Percentiles rank a stretch among this genome's conserved stretches.
These are phyloP conservation scores for Globisporangium nagaii DNA, from an alignment of 352 stramenopile species.

Conservation along the genomic window DNA sequence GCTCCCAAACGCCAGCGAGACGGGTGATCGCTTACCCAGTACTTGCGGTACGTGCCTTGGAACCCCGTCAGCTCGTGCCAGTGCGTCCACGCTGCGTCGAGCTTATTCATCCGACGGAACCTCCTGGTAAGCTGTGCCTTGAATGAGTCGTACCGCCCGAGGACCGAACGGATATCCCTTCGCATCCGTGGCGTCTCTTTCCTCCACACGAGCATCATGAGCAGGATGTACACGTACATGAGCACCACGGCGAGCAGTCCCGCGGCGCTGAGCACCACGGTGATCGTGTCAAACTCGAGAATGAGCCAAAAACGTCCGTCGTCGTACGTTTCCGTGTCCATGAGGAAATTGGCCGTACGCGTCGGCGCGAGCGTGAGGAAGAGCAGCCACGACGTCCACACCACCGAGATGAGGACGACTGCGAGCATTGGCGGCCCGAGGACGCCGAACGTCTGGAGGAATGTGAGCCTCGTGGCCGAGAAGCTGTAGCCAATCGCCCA, in stretches of 20 bases:
- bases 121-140: background rate
- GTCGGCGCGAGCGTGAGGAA: conserved; percentile 22
- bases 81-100: background rate
- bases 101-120: conserved; percentile 3
- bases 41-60: conserved; percentile 22
- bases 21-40: conserved; percentile 39
- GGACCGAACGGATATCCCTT: too few relatives aligned
- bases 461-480: background rate
- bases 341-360: conserved; percentile 25
- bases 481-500: too few relatives aligned
- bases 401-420: conserved; percentile 13
- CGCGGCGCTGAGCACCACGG: conserved; percentile 11
- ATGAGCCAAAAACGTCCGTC: conserved; percentile 36
- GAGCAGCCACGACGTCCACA: conserved; percentile 29
- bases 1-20: too few relatives aligned
- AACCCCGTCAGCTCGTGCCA: conserved; percentile 22
- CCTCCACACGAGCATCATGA: conserved; percentile 22
- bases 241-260: conserved; percentile 8
- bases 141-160: background rate
- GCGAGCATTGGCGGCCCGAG: background rate
- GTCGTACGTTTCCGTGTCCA: conserved; percentile 27
- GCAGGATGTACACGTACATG: conserved; percentile 13
- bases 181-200: conserved; percentile 3
- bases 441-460: conserved; percentile 4
- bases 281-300: conserved; percentile 6